Evolutionary conservation across 2,329 filamentous ascomycete species (phyloP), one percentile per base, ranked within the genome.

Genomic region (Fusarium irregulare): DNA sequence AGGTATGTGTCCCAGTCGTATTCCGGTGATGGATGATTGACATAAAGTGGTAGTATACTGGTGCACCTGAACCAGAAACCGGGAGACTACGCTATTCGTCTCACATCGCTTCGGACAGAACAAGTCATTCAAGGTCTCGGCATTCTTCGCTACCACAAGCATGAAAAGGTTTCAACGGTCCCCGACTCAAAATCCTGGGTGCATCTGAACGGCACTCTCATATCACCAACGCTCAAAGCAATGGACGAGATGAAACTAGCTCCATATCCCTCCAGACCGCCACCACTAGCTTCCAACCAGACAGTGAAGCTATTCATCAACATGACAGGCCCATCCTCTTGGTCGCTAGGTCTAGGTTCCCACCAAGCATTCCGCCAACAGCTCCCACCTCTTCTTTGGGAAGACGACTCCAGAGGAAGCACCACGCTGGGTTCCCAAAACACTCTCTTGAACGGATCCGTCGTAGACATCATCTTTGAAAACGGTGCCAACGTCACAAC

Each of bases 141-240:
- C 0, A 50, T 50, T n/a, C 48, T 50, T 20, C 48, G 48, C 12
- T 50, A 50, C 18, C 30, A 7, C 7, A 7, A 34, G 2, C 6
- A 50, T 2, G 7, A 23, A 3, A 11, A 14, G 21, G 8, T 0
- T 8, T 32, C 8, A 8, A 6, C 30, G 14, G 0, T 37, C 3
- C 48, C 48, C 9, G 14, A 18, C 6, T n/a, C 48, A 9, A 34
- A n/a, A 18, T 12, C 48, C 10, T 50, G 48, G 48, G 30, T 50
- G 21, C 30, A 37, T 25, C 30, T 50, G 2, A 50, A 50, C 16
- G 30, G 48, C 5, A 37, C 16, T 25, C 30, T 50, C 6, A 12
- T 50, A 6, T 50, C 30, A 8, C 4, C 12, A 25, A 25, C 30
- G 6, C 2, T 6, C 4, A 25, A 9, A 11, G 18, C 30, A 1